Percentiles rank a stretch among this genome's conserved stretches.
phyloP scores from a whole-genome alignment of 371 early-diverging fungal species.

The Mortierella sp. region DNA sequence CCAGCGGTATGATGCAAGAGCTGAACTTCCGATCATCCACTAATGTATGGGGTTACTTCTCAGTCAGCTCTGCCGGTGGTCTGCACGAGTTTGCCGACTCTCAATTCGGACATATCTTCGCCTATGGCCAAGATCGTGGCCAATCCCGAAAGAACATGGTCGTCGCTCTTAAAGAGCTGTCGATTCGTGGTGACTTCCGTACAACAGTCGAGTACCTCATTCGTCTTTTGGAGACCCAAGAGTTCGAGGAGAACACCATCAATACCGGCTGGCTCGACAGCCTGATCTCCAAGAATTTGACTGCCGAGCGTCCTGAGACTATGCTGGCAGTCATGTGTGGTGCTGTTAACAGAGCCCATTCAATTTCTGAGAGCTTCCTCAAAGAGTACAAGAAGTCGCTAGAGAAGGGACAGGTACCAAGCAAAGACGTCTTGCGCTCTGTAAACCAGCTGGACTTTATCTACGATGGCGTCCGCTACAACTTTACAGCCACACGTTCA shows the following conservation, averaged over 20 bases:
- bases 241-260: slow-evolving; percentile 90
- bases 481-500: slow-evolving; percentile 84
- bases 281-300: slow-evolving; percentile 90
- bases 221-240: slow-evolving; percentile 91
- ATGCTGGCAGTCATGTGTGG: slow-evolving; percentile 93
- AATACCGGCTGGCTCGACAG: slow-evolving; percentile 98
- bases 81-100: slow-evolving; percentile 99
- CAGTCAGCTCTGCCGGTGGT: slow-evolving; percentile 93
- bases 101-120: slow-evolving; percentile 99
- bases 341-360: slow-evolving; percentile 90
- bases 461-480: slow-evolving; percentile 89
- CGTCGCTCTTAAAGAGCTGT: slow-evolving; percentile 97
- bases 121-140: slow-evolving; percentile 95
- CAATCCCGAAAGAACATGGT: slow-evolving; percentile 96
- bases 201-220: slow-evolving; percentile 98
- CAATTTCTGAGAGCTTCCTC: slow-evolving; percentile 68
- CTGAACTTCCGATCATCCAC: slow-evolving; percentile 95
- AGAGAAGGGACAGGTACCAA: slow-evolving; percentile 94
- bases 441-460: slow-evolving; percentile 90
- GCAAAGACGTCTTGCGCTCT: slow-evolving; percentile 80
- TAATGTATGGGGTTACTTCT: slow-evolving; percentile 99
- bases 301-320: slow-evolving; percentile 92
- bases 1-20: slow-evolving; percentile 94
- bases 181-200: slow-evolving; percentile 98
- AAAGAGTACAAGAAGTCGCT: slow-evolving; percentile 84